Percentiles rank a stretch among this genome's conserved stretches.
Evolutionary conservation across 2,329 filamentous ascomycete species (phyloP).

Genomic region (Diaporthe longicolla): DNA sequence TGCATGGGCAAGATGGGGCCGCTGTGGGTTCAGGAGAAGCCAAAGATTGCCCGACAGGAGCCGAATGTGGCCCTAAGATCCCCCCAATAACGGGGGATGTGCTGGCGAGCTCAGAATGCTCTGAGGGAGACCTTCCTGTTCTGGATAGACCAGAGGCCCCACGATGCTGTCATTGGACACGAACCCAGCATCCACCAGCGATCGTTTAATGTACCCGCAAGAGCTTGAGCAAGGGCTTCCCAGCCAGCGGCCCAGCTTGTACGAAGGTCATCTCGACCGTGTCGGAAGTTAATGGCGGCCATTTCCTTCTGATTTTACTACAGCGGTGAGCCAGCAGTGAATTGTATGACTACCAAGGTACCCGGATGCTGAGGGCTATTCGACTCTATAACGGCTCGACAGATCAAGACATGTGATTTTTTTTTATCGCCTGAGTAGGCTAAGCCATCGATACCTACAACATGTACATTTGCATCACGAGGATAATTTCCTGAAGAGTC

Average conservation of each 20-base stretch:
- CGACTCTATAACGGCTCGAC: neutral
- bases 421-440: neutral
- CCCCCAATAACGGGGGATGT: neutral
- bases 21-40: constrained; percentile 28
- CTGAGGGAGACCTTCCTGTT: constrained; percentile 28
- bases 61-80: neutral
- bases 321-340: neutral
- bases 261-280: neutral
- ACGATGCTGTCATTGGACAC: constrained; percentile 16
- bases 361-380: too few relatives aligned
- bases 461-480: neutral
- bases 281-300: neutral
- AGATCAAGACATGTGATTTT: neutral
- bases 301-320: neutral
- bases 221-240: neutral
- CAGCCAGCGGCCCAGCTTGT: neutral
- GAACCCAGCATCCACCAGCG: neutral
- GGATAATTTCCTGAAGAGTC: neutral
- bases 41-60: constrained; percentile 19
- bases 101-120: neutral
- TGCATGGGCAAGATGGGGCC: constrained; percentile 8
- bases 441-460: too few relatives aligned
- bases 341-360: neutral
- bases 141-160: neutral
- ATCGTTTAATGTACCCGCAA: constrained; percentile 13